These are phyloP conservation scores for barrel medic (Medicago truncatula) DNA, from an alignment of 306 rosid species.

Conservation along the genomic window DNA sequence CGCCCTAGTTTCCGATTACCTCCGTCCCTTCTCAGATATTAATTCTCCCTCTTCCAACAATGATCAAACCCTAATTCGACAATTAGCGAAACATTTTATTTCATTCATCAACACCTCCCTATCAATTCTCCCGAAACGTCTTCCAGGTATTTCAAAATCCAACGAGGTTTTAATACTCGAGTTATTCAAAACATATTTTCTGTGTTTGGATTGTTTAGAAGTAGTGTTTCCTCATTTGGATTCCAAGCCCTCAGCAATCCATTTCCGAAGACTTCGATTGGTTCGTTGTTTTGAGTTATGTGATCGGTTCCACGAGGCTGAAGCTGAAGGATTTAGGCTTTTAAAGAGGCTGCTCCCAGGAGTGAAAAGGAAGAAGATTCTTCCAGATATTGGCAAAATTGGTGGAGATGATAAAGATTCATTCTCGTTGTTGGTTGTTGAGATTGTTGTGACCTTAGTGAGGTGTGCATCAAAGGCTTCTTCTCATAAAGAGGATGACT, in stretches of 20 bases:
- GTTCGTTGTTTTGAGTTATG: conserved; percentile 61
- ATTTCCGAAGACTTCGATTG: conserved; percentile 66
- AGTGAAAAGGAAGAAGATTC: conserved; percentile 31
- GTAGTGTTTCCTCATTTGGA: conserved; percentile 62
- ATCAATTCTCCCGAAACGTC: conserved; percentile 72
- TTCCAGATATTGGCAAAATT: conserved; percentile 57
- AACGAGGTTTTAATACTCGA: conserved; percentile 46
- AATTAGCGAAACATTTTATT: conserved; percentile 67
- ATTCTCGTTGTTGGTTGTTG: conserved; percentile 53
- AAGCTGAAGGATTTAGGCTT: conserved; percentile 57
- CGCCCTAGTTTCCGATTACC: conserved; percentile 56
- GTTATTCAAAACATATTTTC: conserved; percentile 55
- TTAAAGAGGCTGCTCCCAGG: conserved; percentile 52
- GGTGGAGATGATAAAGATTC: conserved; percentile 57
- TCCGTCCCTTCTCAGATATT: conserved; percentile 60
- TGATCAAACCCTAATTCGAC: conserved; percentile 55
- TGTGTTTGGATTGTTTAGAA: conserved; percentile 73
- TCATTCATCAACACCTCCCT: conserved; percentile 60
- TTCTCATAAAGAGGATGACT: conserved; percentile 48
- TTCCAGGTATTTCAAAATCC: conserved; percentile 53
- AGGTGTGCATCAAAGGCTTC: conserved; percentile 60
- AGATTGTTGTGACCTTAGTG: conserved; percentile 58
- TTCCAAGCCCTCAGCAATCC: conserved; percentile 60
- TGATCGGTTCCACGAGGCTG: conserved; percentile 54
- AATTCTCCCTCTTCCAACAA: conserved; percentile 24